Evolutionary conservation across 495 filamentous ascomycete genomes (phyloP), one percentile per base, ranked within the genome.

Genomic region (Polyplosphaeria fusca): DNA sequence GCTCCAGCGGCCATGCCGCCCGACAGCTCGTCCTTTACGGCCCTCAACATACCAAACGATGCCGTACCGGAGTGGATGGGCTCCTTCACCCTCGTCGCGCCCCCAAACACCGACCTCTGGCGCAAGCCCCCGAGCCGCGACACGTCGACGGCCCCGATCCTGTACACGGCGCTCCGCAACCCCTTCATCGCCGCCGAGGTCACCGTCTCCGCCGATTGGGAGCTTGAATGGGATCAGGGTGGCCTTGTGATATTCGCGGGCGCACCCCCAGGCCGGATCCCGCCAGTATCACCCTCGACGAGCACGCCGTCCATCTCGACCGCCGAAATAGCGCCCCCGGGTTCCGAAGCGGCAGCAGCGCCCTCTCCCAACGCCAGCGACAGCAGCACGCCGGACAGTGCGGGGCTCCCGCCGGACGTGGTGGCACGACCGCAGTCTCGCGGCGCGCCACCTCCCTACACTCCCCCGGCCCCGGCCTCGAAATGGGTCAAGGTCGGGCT

Each of bases 401-500:
- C 52, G 52, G 59, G 52, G 52, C 52, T 51, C 32, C 45, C 32
- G 32, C 13, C 56, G 12, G 25, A 13, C 22, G 39, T 37, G 16
- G 56, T 54, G 23, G 28, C 51, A 57, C 46, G 48, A 20, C n/a
- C 18, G 4, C 32, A 28, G 4, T 7, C 30, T 7, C 27, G 52
- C n/a, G 40, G 11, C 2, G 40, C 64, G 25, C 67, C 67, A 22
- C 67, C 67, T n/a, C 39, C 67, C 12, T 69, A 69, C 44, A 26
- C 52, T 24, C 39, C 64, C 23, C 64, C 64, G 18, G 61, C 58
- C 24, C 65, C 65, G 12, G 61, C 51, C 26, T 76, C 76, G 45
- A 82, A 81, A 75, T 82, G 79, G 79, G 79, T 82, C 51, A 82
- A 82, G 68, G 78, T 79, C 16, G 77, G 78, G 9, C 76, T 81